These are phyloP conservation scores for Metschnikowia picachoensis DNA, from an alignment of 805 yeast genomes.

Conservation along the genomic window DNA sequence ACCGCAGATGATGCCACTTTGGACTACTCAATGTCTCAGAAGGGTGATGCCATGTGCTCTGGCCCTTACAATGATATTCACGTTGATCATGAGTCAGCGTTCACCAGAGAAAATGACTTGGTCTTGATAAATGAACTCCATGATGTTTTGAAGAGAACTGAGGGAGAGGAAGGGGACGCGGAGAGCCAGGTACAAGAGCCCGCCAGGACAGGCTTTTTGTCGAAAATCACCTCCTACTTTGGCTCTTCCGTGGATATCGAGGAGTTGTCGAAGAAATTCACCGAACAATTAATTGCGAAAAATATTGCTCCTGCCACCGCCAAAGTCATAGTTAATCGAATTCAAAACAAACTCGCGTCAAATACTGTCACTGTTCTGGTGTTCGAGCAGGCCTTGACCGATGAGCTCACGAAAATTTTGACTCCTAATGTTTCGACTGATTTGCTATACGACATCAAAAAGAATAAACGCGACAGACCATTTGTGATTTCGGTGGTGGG, in stretches of 20 bases:
- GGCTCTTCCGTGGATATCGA: slow-evolving; percentile 47
- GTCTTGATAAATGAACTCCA: slow-evolving; percentile 39
- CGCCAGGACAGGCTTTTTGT: slow-evolving; percentile 25
- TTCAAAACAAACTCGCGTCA: slow-evolving; percentile 62
- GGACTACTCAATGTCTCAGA: slow-evolving; percentile 29
- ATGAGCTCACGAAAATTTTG: slow-evolving; percentile 68
- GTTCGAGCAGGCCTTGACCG: slow-evolving; percentile 60
- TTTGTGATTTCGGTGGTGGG: slow-evolving; percentile 97
- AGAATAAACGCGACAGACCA: slow-evolving; percentile 48
- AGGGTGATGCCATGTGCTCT: neutral
- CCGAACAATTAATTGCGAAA: slow-evolving; percentile 74
- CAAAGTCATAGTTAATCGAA: slow-evolving; percentile 60
- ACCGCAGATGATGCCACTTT: slow-evolving; percentile 20
- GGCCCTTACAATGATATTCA: neutral
- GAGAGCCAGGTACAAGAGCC: slow-evolving; percentile 4
- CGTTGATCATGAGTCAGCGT: slow-evolving; percentile 28
- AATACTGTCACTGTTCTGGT: slow-evolving; percentile 69
- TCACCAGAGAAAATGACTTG: slow-evolving; percentile 35
- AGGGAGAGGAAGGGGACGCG: slow-evolving; percentile 29
- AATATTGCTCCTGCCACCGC: slow-evolving; percentile 93
- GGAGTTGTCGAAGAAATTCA: slow-evolving; percentile 60
- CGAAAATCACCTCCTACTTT: slow-evolving; percentile 35
- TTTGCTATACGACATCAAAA: slow-evolving; percentile 73
- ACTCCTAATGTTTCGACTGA: slow-evolving; percentile 93
- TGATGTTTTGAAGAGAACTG: slow-evolving; percentile 30